Percentiles rank a stretch among this genome's conserved stretches.
Evolutionary conservation across 2,329 filamentous ascomycete species (phyloP).

Genomic region (Thielaviopsis ethacetica): DNA sequence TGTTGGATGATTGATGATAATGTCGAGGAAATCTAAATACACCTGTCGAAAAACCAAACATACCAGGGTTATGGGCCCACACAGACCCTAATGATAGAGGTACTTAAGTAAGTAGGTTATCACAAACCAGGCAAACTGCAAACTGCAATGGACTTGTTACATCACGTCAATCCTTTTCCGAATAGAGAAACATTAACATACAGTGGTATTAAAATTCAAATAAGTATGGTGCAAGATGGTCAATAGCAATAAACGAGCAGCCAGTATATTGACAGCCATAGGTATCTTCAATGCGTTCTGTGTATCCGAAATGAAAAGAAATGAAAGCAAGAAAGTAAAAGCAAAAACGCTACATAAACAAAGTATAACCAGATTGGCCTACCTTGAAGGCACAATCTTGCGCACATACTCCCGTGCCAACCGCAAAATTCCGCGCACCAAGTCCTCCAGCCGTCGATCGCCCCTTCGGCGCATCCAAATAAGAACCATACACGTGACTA

Average conservation of each 20-base stretch:
- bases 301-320: constrained; percentile 14
- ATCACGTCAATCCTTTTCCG: too few relatives aligned
- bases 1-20: neutral
- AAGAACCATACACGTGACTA: constrained; percentile 48
- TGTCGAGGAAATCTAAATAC: neutral
- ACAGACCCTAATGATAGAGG: too few relatives aligned
- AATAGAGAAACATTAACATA: neutral
- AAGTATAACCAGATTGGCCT: constrained; percentile 12
- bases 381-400: constrained; percentile 41
- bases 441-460: constrained; percentile 55
- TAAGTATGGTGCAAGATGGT: neutral
- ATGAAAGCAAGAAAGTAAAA: constrained; percentile 5
- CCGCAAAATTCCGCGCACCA: constrained; percentile 48
- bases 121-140: too few relatives aligned
- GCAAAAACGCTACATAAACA: constrained; percentile 3
- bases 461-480: constrained; percentile 57
- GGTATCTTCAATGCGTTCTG: constrained; percentile 1
- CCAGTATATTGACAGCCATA: neutral
- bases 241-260: neutral
- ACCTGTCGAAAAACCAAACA: too few relatives aligned
- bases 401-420: constrained; percentile 42
- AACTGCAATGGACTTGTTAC: too few relatives aligned
- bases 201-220: too few relatives aligned
- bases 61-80: too few relatives aligned
- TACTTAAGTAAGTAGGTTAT: too few relatives aligned